These are phyloP conservation scores for Flaveria ramosissima DNA, from an alignment of 129 eudicot species.

Conservation along the genomic window DNA sequence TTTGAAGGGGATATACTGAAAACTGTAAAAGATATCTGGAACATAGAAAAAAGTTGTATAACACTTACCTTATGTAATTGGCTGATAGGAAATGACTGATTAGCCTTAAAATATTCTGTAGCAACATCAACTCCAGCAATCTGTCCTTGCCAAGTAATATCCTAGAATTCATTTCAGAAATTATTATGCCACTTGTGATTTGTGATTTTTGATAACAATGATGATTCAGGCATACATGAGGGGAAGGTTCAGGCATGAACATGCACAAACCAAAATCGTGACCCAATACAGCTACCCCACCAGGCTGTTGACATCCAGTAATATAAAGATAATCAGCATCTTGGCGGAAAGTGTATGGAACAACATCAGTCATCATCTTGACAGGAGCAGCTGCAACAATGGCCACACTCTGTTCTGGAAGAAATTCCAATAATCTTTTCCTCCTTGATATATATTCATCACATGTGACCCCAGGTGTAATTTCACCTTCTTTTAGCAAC, in stretches of 20 bases:
- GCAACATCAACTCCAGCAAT: constrained; percentile 93
- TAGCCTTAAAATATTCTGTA: constrained; percentile 63
- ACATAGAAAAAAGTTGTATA: neutral
- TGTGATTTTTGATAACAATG: constrained; percentile 1
- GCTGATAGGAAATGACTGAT: constrained; percentile 70
- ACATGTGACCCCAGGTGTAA: constrained; percentile 77
- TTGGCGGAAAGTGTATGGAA: constrained; percentile 88
- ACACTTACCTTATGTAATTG: constrained; percentile 56
- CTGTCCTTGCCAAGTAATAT: constrained; percentile 86
- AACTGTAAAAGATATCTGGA: neutral
- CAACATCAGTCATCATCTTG: constrained; percentile 97
- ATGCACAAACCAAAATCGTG: constrained; percentile 90
- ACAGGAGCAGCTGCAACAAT: constrained; percentile 88
- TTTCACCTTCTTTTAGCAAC: constrained; percentile 89
- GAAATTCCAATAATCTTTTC: constrained; percentile 72
- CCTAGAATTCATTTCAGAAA: constrained; percentile 45
- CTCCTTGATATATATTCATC: constrained; percentile 78
- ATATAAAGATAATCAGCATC: constrained; percentile 86
- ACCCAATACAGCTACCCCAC: constrained; percentile 89
- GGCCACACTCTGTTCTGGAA: constrained; percentile 81
- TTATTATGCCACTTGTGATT: constrained; percentile 20
- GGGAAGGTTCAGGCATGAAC: constrained; percentile 88
- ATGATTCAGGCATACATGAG: constrained; percentile 49
- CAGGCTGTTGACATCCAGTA: constrained; percentile 96
- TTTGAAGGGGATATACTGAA: too few species aligned